Conservation (phyloP, 805 yeast genomes). For the Wickerhamiella nectarea region DNA sequence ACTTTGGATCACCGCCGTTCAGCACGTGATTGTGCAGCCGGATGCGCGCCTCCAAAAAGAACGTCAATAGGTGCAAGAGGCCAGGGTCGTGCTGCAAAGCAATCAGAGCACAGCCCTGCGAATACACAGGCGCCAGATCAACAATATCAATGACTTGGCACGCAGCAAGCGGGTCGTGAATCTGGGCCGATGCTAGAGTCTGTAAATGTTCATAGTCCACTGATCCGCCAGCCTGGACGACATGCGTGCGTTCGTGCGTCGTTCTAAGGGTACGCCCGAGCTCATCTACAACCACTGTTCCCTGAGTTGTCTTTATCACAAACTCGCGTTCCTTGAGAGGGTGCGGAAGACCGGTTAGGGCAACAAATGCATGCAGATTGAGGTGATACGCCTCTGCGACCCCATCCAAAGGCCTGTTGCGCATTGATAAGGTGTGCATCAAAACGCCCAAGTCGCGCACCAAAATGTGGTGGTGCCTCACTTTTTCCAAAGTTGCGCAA, state of each 20-base stretch:
- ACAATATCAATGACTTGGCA: background rate
- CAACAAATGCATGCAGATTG: background rate
- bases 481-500: background rate
- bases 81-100: background rate
- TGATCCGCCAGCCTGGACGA: background rate
- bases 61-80: background rate
- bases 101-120: background rate
- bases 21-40: background rate
- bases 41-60: constrained; percentile 4
- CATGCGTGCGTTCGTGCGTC: background rate
- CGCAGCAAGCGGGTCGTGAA: background rate
- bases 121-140: background rate
- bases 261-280: constrained; percentile 1
- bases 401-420: background rate
- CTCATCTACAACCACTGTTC: background rate
- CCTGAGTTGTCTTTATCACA: background rate
- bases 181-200: background rate
- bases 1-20: background rate
- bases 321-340: constrained; percentile 1
- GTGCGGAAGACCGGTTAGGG: background rate
- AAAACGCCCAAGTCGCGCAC: background rate
- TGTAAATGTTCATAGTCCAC: background rate
- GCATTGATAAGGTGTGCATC: background rate
- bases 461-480: background rate
- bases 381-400: background rate